These are phyloP conservation scores for Gossypium stocksii DNA, from an alignment of 345 rosid genomes.

Conservation along the genomic window DNA sequence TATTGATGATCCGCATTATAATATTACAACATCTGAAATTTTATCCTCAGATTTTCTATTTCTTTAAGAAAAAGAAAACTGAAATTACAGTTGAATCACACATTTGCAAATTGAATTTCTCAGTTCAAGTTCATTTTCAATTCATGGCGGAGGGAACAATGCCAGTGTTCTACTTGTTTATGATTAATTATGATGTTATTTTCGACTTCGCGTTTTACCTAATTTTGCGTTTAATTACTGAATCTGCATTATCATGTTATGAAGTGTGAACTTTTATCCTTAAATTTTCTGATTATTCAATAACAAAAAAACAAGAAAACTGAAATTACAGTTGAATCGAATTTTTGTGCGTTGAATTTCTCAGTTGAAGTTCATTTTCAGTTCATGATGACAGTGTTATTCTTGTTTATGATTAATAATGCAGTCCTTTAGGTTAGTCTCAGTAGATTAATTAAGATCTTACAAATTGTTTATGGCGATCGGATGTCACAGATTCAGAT, in stretches of 20 bases:
- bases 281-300: too few relatives aligned
- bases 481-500: background rate
- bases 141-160: background rate
- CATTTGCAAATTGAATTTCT: constrained; percentile 1
- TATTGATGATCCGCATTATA: background rate
- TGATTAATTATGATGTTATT: too few relatives aligned
- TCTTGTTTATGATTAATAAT: background rate
- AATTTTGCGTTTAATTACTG: too few relatives aligned
- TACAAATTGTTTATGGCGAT: background rate
- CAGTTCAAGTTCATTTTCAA: background rate
- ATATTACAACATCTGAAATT: background rate
- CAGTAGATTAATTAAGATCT: too few relatives aligned
- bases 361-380: background rate
- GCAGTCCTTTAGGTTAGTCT: background rate
- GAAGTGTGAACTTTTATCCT: too few relatives aligned
- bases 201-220: too few relatives aligned
- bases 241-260: too few relatives aligned
- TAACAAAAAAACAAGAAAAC: too few relatives aligned
- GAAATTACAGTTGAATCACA: background rate
- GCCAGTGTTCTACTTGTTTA: too few relatives aligned
- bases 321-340: background rate
- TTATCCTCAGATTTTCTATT: background rate
- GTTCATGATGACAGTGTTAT: background rate
- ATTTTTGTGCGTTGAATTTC: background rate
- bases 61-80: background rate